A percentile compares a stretch with the other conserved stretches of the same genome.
Evolutionary conservation across 2,329 filamentous ascomycete species (phyloP).

Genomic region (Daldinia sp.): DNA sequence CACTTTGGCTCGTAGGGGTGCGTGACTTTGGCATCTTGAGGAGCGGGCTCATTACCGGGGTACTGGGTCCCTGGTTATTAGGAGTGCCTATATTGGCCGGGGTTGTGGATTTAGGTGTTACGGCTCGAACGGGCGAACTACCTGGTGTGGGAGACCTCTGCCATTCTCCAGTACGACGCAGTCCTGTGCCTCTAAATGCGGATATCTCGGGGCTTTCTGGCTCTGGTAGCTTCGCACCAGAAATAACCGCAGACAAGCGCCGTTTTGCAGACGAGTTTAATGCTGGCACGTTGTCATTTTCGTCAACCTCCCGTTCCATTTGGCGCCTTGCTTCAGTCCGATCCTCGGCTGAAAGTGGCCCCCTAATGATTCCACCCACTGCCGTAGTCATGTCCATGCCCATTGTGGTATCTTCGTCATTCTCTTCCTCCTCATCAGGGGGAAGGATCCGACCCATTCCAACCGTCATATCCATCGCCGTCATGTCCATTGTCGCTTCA

Average conservation of each 20-base stretch:
- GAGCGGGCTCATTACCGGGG: conserved; percentile 59
- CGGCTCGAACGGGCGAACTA: conserved; percentile 42
- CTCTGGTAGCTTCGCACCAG: conserved; percentile 54
- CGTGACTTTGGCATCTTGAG: conserved; percentile 55
- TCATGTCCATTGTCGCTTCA: conserved; percentile 71
- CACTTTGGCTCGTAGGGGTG: conserved; percentile 58
- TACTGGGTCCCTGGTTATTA: conserved; percentile 53
- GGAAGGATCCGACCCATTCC: conserved; percentile 64
- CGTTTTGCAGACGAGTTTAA: conserved; percentile 51
- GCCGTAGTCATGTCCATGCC: conserved; percentile 75
- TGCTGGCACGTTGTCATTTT: conserved; percentile 56
- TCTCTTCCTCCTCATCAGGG: conserved; percentile 44
- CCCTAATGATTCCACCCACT: conserved; percentile 68
- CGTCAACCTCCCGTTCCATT: conserved; percentile 66
- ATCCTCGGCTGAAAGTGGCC: conserved; percentile 49
- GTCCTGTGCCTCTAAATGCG: conserved; percentile 58
- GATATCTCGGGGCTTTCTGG: conserved; percentile 64
- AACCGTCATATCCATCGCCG: conserved; percentile 72
- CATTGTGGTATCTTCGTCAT: conserved; percentile 54
- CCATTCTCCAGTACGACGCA: conserved; percentile 58
- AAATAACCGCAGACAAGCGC: conserved; percentile 41
- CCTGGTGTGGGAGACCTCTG: conserved; percentile 53
- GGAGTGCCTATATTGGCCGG: conserved; percentile 53
- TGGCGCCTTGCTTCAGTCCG: conserved; percentile 61
- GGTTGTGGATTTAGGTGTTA: conserved; percentile 33